Conservation (phyloP, 192 early-diverging fungal species). For the Mortierella antarctica region DNA sequence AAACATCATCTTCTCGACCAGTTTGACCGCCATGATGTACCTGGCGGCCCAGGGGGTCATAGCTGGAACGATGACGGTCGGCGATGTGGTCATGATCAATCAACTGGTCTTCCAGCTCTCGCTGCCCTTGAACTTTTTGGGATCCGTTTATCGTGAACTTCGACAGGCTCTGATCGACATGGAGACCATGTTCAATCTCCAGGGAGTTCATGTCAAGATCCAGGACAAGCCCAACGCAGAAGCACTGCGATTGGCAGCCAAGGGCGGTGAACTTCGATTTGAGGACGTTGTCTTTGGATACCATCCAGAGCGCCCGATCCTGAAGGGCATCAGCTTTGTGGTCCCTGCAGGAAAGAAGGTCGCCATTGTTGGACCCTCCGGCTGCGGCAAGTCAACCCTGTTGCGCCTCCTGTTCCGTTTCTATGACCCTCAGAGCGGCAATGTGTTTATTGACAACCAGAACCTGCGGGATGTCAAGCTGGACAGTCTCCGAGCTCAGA, state of each 20-base stretch:
- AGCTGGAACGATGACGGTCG: slow-evolving; percentile 84
- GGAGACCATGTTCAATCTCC: slow-evolving; percentile 94
- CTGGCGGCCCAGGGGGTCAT: slow-evolving; percentile 92
- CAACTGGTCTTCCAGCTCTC: slow-evolving; percentile 98
- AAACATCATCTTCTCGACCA: slow-evolving; percentile 92
- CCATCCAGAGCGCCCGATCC: slow-evolving; percentile 69
- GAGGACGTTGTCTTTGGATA: slow-evolving; percentile 94
- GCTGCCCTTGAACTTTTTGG: slow-evolving; percentile 97
- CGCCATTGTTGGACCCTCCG: slow-evolving; percentile 94
- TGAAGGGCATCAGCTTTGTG: slow-evolving; percentile 75
- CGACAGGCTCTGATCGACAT: slow-evolving; percentile 96
- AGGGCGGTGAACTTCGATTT: slow-evolving; percentile 86
- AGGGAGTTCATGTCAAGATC: slow-evolving; percentile 59
- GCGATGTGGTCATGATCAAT: slow-evolving; percentile 99
- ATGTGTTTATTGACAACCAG: slow-evolving; percentile 88
- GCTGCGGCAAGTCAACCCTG: slow-evolving; percentile 91
- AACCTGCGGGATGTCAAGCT: slow-evolving; percentile 83
- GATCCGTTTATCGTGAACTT: slow-evolving; percentile 97
- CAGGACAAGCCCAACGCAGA: slow-evolving; percentile 69
- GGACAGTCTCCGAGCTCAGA: slow-evolving; percentile 77
- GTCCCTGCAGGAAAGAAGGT: slow-evolving; percentile 88
- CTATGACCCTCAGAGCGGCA: slow-evolving; percentile 87
- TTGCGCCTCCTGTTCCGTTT: slow-evolving; percentile 92
- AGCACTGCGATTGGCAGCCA: slow-evolving; percentile 56
- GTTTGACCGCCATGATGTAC: slow-evolving; percentile 96